phyloP scores from a whole-genome alignment of 345 rosid species.

The Eutrema japonicum region DNA sequence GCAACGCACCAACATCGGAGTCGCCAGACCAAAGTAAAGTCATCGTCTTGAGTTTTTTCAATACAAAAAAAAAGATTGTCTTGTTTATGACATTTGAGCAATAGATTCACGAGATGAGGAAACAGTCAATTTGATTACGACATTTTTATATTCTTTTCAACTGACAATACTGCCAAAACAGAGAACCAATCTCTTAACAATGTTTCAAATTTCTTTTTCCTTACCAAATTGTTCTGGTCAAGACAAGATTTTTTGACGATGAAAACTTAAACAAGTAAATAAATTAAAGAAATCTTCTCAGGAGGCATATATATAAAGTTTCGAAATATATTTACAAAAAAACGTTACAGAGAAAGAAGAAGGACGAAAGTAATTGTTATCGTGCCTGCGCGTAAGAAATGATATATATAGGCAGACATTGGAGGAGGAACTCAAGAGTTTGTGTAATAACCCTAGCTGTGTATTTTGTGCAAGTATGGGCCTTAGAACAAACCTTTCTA shows the following conservation, averaged over 20 bases:
- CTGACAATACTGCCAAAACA: background rate
- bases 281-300: conserved; percentile 15
- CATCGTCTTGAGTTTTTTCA: conserved; percentile 16
- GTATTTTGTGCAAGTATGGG: background rate
- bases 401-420: background rate
- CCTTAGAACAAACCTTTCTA: background rate
- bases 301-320: background rate
- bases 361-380: background rate
- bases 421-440: background rate
- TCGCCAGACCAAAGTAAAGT: conserved; percentile 17
- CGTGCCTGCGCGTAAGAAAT: background rate
- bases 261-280: background rate
- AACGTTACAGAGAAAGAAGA: background rate
- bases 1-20: conserved; percentile 41
- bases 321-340: background rate
- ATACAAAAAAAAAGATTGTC: background rate
- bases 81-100: background rate
- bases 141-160: conserved; percentile 9
- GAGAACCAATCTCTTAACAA: background rate
- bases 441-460: conserved; percentile 1
- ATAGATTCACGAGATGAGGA: background rate
- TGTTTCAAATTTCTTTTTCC: too few species aligned
- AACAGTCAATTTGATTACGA: background rate
- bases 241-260: too few species aligned
- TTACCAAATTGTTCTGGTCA: too few species aligned